These are phyloP conservation scores for Grosmannia huntii DNA, from an alignment of 2,329 filamentous ascomycete species.

Conservation along the genomic window DNA sequence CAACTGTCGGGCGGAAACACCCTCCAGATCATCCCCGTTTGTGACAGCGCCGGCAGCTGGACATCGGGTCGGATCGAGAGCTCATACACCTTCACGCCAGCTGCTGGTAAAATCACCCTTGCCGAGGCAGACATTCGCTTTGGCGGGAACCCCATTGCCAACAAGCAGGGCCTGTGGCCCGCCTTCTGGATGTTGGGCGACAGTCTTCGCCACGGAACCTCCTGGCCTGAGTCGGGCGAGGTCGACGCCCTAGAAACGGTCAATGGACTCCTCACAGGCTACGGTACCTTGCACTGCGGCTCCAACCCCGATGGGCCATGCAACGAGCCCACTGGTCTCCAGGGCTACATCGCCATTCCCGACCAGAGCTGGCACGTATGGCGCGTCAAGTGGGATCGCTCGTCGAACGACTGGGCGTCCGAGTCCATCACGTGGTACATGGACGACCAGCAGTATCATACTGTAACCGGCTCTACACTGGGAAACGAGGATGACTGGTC, in stretches of 20 bases:
- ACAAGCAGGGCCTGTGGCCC: conserved; percentile 44
- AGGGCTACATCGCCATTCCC: conserved; percentile 22
- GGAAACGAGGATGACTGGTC: conserved; percentile 30
- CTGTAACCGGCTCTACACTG: conserved; percentile 28
- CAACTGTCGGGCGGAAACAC: conserved; percentile 36
- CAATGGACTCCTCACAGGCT: conserved; percentile 32
- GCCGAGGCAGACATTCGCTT: conserved; percentile 34
- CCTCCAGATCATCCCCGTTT: conserved; percentile 36
- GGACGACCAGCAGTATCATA: conserved; percentile 29
- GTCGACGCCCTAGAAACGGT: conserved; percentile 45
- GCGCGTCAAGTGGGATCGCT: conserved; percentile 33
- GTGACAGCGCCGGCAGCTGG: conserved; percentile 30
- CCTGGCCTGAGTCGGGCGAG: conserved; percentile 42
- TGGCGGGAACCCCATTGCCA: conserved; percentile 23
- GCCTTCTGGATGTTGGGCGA: conserved; percentile 46
- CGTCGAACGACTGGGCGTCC: conserved; percentile 26
- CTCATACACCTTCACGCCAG: conserved; percentile 32
- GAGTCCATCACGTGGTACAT: conserved; percentile 35
- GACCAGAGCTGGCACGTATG: conserved; percentile 32
- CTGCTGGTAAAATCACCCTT: conserved; percentile 29
- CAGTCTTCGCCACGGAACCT: conserved; percentile 29
- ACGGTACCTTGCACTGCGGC: conserved; percentile 40
- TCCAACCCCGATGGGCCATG: conserved; percentile 27
- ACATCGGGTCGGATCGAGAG: conserved; percentile 43
- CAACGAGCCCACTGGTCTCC: conserved; percentile 33